Evolutionary conservation across 257 asterid genomes (phyloP), one percentile per base, ranked within the genome.

Genomic region (Euphrasia confusa): DNA sequence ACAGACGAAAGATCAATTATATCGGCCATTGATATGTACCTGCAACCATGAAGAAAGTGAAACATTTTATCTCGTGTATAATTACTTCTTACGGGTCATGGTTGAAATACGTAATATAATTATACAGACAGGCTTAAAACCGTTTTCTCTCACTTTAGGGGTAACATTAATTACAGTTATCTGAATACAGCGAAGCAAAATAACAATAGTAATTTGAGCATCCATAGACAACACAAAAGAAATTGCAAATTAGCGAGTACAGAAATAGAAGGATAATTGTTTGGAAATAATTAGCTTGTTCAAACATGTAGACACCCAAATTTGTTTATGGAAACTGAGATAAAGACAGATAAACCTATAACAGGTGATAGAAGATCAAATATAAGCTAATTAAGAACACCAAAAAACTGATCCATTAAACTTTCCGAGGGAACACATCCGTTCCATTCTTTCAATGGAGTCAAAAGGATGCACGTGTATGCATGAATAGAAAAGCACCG

Each of bases 21-120:
- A 63, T 83, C 95, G 1, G 87, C 85, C 89, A 92, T 86, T 63
- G 99, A 86, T 66, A 80, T 60, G 71, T 86, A 92, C 85, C 99
- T 91, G 82, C 76, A 80, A 60, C 48, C 61, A 71, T 59, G 55
- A 67, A 53, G 49, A 15, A 69, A 24, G 7, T 7, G 54, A 58
- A 52, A 53, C 27, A 70, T 7, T 14, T 63, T 60, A 76, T 27
- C 44, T 27, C 45, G 14, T 3, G 26, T 3, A 21, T 37, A 61
- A 13, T 54, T 54, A 32, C 24, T 21, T 21, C 24, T 33, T 35
- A 53, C 33, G 24, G 69, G 33, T 5, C 64, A 61, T 8, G n/a
- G 28, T 33, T 3, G 27, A 56, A 55, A 50, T 45, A 69, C 27
- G 15, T 50, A 56, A 6, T 26, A 6, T 26, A 65, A 6, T 58